Percentiles rank a stretch among this genome's conserved stretches.
These are phyloP conservation scores for Kwoniella europaea DNA, from an alignment of 768 basidiomycete species.

Conservation along the genomic window DNA sequence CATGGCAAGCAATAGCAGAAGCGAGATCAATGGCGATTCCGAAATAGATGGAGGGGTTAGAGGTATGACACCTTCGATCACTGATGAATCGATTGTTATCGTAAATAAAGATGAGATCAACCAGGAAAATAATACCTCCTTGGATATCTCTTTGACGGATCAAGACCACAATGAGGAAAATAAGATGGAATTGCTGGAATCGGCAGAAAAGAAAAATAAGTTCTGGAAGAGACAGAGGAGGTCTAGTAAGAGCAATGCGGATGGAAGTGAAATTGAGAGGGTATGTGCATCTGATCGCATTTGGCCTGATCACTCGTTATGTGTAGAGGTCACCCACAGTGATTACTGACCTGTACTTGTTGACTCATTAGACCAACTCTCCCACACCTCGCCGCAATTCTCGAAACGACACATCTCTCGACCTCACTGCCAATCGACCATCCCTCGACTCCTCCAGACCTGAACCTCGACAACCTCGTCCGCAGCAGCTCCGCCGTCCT, in stretches of 20 bases:
- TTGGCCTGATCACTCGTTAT: neutral
- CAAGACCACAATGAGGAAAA: constrained; percentile 1
- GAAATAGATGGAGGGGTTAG: too few species aligned
- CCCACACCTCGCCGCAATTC: constrained; percentile 34
- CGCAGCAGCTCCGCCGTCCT: constrained; percentile 34
- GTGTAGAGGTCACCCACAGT: too few species aligned
- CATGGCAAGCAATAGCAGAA: neutral
- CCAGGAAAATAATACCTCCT: neutral
- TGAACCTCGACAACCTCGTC: constrained; percentile 14
- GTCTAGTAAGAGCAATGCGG: constrained; percentile 23
- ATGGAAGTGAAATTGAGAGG: constrained; percentile 17
- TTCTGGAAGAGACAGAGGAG: constrained; percentile 39
- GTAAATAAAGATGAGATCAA: constrained; percentile 1
- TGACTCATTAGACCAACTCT: constrained; percentile 21
- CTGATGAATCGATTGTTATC: constrained; percentile 5
- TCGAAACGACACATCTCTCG: constrained; percentile 2
- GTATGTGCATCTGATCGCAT: constrained; percentile 14
- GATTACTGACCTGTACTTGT: too few species aligned
- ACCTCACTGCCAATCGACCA: constrained; percentile 1
- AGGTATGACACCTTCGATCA: constrained; percentile 3
- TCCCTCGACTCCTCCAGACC: constrained; percentile 8
- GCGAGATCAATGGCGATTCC: neutral
- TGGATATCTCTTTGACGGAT: neutral
- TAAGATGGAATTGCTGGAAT: constrained; percentile 33
- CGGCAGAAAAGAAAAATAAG: constrained; percentile 33